Conservation (phyloP, 495 filamentous ascomycete species). For the Penicillium herquei region DNA sequence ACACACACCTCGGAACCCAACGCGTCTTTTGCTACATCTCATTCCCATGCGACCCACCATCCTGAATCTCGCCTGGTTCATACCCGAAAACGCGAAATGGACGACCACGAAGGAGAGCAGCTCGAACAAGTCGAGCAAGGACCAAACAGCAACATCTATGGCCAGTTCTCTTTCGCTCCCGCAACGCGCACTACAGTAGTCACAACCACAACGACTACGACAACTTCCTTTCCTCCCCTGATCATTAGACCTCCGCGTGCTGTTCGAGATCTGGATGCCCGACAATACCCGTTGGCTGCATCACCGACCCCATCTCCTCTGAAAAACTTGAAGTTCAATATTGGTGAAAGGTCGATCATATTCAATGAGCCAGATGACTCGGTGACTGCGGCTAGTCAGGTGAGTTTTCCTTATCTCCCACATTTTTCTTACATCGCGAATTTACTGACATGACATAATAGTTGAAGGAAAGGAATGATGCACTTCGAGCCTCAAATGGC, state of each 20-base stretch:
- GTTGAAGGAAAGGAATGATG: slow-evolving; percentile 49
- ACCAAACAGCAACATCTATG: slow-evolving; percentile 42
- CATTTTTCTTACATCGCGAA: not conserved
- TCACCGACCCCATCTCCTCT: slow-evolving; percentile 76
- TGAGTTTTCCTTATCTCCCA: slow-evolving; percentile 28
- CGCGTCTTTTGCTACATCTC: slow-evolving; percentile 19
- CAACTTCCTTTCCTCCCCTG: slow-evolving; percentile 81
- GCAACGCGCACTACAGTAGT: slow-evolving; percentile 75
- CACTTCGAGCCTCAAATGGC: slow-evolving; percentile 55
- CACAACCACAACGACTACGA: slow-evolving; percentile 94
- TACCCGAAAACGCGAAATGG: slow-evolving; percentile 29
- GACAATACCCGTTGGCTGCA: slow-evolving; percentile 83
- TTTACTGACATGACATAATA: slow-evolving; percentile 26
- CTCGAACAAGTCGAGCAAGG: slow-evolving; percentile 12
- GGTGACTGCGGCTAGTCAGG: slow-evolving; percentile 52
- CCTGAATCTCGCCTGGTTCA: slow-evolving; percentile 18
- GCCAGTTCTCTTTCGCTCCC: slow-evolving; percentile 68
- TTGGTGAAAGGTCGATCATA: slow-evolving; percentile 61
- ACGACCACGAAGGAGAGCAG: slow-evolving; percentile 23
- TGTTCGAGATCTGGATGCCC: slow-evolving; percentile 73
- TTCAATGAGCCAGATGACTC: slow-evolving; percentile 69
- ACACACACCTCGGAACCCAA: slow-evolving; percentile 17
- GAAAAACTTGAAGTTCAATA: slow-evolving; percentile 68
- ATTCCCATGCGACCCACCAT: slow-evolving; percentile 14
- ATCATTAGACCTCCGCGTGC: slow-evolving; percentile 72